phyloP scores from a whole-genome alignment of 805 yeast species.

The Saturnispora serradocipensis region DNA sequence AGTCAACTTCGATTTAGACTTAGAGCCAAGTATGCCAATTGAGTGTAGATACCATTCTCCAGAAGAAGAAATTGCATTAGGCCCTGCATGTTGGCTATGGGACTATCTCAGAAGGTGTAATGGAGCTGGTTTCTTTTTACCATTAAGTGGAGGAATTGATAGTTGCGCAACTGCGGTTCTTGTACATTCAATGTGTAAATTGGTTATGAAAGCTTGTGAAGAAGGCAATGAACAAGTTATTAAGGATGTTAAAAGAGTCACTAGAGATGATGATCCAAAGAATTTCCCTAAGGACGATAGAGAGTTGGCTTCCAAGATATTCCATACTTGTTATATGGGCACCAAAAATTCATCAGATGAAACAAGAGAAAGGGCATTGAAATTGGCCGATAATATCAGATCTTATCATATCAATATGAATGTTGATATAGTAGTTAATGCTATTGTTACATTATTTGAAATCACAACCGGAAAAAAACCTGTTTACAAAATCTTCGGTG shows the following conservation, averaged over 20 bases:
- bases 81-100: slow-evolving; percentile 99
- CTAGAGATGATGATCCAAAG: slow-evolving; percentile 36
- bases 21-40: slow-evolving; percentile 47
- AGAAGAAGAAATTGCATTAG: slow-evolving; percentile 93
- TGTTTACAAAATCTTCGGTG: slow-evolving; percentile 86
- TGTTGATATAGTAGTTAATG: slow-evolving; percentile 75
- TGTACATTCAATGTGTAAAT: slow-evolving; percentile 87
- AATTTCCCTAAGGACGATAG: slow-evolving; percentile 59
- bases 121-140: slow-evolving; percentile 86
- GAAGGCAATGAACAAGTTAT: slow-evolving; percentile 72
- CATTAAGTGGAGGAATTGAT: slow-evolving; percentile 95
- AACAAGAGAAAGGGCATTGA: slow-evolving; percentile 75
- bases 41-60: slow-evolving; percentile 64
- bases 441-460: slow-evolving; percentile 70
- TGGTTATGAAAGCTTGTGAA: slow-evolving; percentile 62
- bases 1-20: slow-evolving; percentile 48
- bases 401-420: slow-evolving; percentile 86
- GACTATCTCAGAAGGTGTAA: slow-evolving; percentile 88
- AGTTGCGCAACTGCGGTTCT: slow-evolving; percentile 96
- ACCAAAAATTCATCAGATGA: slow-evolving; percentile 86
- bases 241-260: slow-evolving; percentile 60
- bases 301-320: slow-evolving; percentile 66
- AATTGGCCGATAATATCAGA: slow-evolving; percentile 66
- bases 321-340: slow-evolving; percentile 94
- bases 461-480: slow-evolving; percentile 88